Evolutionary conservation across 2,329 filamentous ascomycete species (phyloP).

Genomic region (Arachnopeziza araneosa): DNA sequence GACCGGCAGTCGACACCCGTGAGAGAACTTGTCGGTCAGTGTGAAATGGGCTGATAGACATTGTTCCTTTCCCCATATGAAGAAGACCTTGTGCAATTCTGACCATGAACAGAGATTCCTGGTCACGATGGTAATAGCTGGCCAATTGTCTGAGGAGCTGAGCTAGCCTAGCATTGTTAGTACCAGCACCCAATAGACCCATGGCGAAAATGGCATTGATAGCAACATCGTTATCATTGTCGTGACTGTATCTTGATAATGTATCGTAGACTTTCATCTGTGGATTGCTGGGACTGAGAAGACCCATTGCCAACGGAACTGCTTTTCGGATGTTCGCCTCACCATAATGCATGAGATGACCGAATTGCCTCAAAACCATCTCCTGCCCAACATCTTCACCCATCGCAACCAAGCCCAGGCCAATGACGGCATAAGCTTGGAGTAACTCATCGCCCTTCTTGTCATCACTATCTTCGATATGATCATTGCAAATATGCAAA

Average conservation of each 20-base stretch:
- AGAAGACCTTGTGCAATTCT: conserved; percentile 94
- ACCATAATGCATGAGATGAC: conserved; percentile 98
- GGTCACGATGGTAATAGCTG: conserved; percentile 96
- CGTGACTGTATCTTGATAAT: conserved; percentile 92
- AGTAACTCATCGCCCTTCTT: conserved; percentile 94
- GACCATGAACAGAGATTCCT: conserved; percentile 97
- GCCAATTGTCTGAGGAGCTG: conserved; percentile 91
- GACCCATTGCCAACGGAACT: conserved; percentile 91
- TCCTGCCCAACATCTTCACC: conserved; percentile 97
- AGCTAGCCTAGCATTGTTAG: conserved; percentile 94
- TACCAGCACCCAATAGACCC: conserved; percentile 93
- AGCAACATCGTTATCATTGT: conserved; percentile 96
- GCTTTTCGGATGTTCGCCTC: conserved; percentile 95
- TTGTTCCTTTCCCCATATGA: conserved; percentile 98
- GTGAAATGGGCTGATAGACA: conserved; percentile 97
- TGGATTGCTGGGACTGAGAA: conserved; percentile 94
- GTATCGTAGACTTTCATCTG: conserved; percentile 99
- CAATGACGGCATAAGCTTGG: conserved; percentile 92
- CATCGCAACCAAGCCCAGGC: conserved; percentile 92
- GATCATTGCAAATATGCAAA: conserved; percentile 95
- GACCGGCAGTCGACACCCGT: conserved; percentile 79
- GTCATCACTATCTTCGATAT: conserved; percentile 88
- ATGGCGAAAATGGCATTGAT: conserved; percentile 99
- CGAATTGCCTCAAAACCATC: conserved; percentile 96
- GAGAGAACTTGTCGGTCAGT: conserved; percentile 95